Conservation (phyloP, 1,284 basidiomycete species). For the Cryptococcus sp. region DNA sequence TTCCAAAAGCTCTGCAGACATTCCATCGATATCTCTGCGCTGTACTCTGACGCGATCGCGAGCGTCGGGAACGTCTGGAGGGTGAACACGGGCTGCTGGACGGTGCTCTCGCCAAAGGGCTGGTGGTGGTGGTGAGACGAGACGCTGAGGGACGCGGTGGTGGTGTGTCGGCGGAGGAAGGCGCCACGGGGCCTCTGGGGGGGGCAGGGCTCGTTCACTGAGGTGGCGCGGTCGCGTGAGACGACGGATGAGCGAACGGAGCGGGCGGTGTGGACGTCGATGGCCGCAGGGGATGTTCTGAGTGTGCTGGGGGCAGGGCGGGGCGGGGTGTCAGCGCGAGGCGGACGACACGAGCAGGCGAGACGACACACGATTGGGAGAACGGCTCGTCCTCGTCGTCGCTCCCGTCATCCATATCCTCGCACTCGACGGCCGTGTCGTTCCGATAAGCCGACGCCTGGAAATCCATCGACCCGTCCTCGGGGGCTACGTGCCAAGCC, state of each 20-base stretch:
- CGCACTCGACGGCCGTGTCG: conserved; percentile 35
- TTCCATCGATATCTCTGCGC: conserved; percentile 3
- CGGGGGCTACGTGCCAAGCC: conserved; percentile 25
- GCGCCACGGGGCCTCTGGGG: background rate
- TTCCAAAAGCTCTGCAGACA: conserved; percentile 26
- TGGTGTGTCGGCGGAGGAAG: conserved; percentile 20
- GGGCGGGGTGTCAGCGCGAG: too few relatives aligned
- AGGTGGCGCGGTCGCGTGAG: conserved; percentile 12
- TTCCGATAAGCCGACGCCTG: conserved; percentile 17
- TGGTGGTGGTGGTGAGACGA: background rate
- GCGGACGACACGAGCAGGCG: too few relatives aligned
- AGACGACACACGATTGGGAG: conserved; percentile 1
- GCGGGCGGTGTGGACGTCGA: background rate
- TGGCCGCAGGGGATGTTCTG: conserved; percentile 6
- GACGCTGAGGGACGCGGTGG: conserved; percentile 5
- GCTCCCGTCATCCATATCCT: conserved; percentile 30
- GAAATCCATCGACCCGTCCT: conserved; percentile 25
- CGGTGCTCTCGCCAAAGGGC: background rate
- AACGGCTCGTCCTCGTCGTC: conserved; percentile 18
- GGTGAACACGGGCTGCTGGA: conserved; percentile 14
- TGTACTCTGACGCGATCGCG: conserved; percentile 11
- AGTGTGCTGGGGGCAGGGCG: too few relatives aligned
- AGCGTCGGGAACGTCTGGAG: conserved; percentile 31
- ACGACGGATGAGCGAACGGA: background rate
- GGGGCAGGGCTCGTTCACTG: conserved; percentile 3